Evolutionary conservation across 352 stramenopile genomes (phyloP), one percentile per base, ranked within the genome.

Genomic region (Halophytophthora polymorphica): DNA sequence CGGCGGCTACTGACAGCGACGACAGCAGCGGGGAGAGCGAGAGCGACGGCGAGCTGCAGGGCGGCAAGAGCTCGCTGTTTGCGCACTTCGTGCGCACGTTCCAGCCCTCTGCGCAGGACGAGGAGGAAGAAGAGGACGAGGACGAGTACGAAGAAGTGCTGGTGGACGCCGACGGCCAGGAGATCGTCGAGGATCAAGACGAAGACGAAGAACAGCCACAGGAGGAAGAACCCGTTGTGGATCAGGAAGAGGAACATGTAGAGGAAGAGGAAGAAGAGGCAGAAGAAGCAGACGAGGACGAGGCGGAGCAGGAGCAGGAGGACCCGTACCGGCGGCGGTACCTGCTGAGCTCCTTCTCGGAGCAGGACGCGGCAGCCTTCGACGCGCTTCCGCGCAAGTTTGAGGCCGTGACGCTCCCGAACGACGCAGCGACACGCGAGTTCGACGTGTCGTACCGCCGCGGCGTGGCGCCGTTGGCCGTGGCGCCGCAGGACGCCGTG

Each of bases 11-110:
- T 25, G 54, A 62, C 10, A 55, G 48, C 18, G 50, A 64, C 12
- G 41, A 47, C 1, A 44, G 60, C 3, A 50, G 64, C 19, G 42
- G 21, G 35, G 12, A 55, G 13, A 33, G 35, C 15, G 52, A 22
- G 33, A 54, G 25, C 25, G 25, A 31, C 25, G 25, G 8, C 25
- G 25, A 31, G 25, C 25, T 31, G 25, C 25, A 4, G 25, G 8
- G 4, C 25, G 25, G 25, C 8, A 31, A 40, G 29, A 62, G 37
- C 6, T 76, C 74, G 29, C 43, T 89, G n/a, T 92, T 92, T 69
- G 64, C 81, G 22, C 57, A 83, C 59, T 92, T 92, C 64, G 75
- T 92, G 29, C 73, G 71, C 37, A 73, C 71, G 21, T 90, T 90
- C 45, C 77, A 83, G 25, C 62, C 58, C 1, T 45, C 63, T 15